These are phyloP conservation scores for Sphaerulina populicola DNA, from an alignment of 2,329 filamentous ascomycete genomes.

Conservation along the genomic window DNA sequence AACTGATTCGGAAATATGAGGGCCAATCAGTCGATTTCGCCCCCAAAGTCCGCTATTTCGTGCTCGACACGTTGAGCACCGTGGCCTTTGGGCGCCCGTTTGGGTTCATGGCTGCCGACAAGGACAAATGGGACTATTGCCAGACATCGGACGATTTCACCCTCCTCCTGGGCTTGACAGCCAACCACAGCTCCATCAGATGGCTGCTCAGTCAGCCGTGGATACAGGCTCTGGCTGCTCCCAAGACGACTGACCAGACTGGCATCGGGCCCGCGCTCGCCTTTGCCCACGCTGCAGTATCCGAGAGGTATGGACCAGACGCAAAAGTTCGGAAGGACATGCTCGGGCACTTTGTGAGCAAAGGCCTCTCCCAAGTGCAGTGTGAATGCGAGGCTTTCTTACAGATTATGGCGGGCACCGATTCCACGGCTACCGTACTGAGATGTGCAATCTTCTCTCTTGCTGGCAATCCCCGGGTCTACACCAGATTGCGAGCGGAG, in stretches of 20 bases:
- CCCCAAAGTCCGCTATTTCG: conserved; percentile 46
- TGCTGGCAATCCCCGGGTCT: conserved; percentile 40
- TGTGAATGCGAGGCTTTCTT: conserved; percentile 36
- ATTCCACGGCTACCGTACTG: conserved; percentile 48
- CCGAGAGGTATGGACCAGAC: conserved; percentile 22
- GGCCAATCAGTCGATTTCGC: conserved; percentile 39
- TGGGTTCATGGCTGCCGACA: conserved; percentile 44
- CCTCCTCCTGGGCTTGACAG: conserved; percentile 21
- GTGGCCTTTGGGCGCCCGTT: conserved; percentile 48
- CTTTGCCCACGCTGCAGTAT: conserved; percentile 24
- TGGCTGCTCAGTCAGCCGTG: conserved; percentile 19
- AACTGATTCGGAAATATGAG: conserved; percentile 39
- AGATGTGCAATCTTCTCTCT: conserved; percentile 45
- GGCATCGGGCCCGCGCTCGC: conserved; percentile 25
- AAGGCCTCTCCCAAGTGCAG: conserved; percentile 35
- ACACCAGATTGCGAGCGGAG: conserved; percentile 41
- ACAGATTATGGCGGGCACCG: conserved; percentile 46
- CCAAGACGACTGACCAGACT: conserved; percentile 25
- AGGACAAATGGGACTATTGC: conserved; percentile 35
- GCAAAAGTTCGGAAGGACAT: conserved; percentile 39
- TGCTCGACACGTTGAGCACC: conserved; percentile 49
- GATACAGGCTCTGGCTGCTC: conserved; percentile 22
- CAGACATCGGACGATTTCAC: conserved; percentile 20
- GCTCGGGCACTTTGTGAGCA: conserved; percentile 43
- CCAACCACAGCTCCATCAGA: conserved; percentile 22